Percentiles rank a stretch among this genome's conserved stretches.
These are phyloP conservation scores for Inga laurina DNA, from an alignment of 306 rosid genomes.

Conservation along the genomic window DNA sequence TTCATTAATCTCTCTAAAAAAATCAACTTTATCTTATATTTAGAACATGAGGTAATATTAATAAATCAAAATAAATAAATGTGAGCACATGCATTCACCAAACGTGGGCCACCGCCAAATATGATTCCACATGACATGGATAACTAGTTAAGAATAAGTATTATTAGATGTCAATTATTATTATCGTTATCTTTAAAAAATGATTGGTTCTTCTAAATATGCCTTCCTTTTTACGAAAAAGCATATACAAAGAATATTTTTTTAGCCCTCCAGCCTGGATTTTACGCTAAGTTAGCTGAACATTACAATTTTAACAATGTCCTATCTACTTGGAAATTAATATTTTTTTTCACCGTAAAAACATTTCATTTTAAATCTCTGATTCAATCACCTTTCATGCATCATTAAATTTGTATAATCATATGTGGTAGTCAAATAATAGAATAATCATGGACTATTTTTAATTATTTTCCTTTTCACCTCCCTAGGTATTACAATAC, in stretches of 20 bases:
- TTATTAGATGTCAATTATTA: not conserved
- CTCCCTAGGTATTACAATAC: not conserved
- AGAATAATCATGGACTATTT: not conserved
- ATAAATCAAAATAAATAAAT: not conserved
- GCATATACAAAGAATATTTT: not conserved
- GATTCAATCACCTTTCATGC: not conserved
- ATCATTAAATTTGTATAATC: not conserved
- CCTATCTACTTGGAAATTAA: not conserved
- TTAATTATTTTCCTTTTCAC: not conserved
- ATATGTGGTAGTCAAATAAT: not conserved
- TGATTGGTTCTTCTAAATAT: not conserved
- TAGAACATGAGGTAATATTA: fast-evolving
- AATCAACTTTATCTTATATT: no score
- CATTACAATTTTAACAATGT: not conserved
- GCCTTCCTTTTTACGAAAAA: not conserved
- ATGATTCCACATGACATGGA: not conserved
- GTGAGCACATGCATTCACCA: not conserved
- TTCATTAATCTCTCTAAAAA: no score
- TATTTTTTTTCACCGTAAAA: not conserved
- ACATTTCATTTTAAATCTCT: not conserved
- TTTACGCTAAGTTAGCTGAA: not conserved
- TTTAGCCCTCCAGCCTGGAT: not conserved
- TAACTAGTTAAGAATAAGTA: not conserved
- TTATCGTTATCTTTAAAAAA: not conserved
- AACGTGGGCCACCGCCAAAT: constrained; percentile 7